Conservation (phyloP, 2,329 filamentous ascomycete genomes). For the Fusarium equiseti region DNA sequence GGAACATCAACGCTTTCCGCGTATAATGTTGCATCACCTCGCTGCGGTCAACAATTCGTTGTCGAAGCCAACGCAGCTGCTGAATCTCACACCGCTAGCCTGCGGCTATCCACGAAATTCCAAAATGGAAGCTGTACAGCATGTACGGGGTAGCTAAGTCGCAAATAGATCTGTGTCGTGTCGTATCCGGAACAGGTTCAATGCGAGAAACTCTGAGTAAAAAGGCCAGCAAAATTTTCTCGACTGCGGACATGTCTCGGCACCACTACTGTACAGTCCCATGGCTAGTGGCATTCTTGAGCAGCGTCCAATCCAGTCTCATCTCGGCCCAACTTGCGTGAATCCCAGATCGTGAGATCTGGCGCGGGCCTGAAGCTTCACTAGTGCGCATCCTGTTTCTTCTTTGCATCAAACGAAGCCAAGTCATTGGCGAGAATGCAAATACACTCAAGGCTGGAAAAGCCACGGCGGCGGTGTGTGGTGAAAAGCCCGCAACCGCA, state of each 20-base stretch:
- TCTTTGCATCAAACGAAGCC: conserved; percentile 30
- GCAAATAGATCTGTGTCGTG: conserved; percentile 15
- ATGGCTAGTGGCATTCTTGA: conserved; percentile 27
- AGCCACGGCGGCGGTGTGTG: conserved; percentile 39
- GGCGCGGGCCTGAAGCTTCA: conserved; percentile 29
- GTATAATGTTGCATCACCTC: not conserved
- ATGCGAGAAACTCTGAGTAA: conserved; percentile 18
- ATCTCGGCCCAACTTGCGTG: conserved; percentile 38
- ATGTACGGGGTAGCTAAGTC: conserved; percentile 20
- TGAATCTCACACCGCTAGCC: conserved; percentile 11
- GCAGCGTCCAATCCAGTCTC: conserved; percentile 16
- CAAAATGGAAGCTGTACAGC: conserved; percentile 33
- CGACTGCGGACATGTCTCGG: conserved; percentile 38
- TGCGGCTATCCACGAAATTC: conserved; percentile 24
- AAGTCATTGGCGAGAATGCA: conserved; percentile 31
- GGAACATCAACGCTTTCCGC: not conserved
- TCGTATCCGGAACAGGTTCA: conserved; percentile 1
- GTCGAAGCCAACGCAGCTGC: conserved; percentile 9
- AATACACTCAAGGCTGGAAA: conserved; percentile 9
- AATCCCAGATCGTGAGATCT: conserved; percentile 45
- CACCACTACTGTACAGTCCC: conserved; percentile 30
- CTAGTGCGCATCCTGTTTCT: conserved; percentile 36
- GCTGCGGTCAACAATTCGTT: conserved; percentile 7
- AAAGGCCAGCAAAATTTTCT: conserved; percentile 14
- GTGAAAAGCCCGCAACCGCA: conserved; percentile 29